A percentile compares a stretch with the other conserved stretches of the same genome.
Conservation (phyloP, 169 alveolate genomes). For the Plasmodium vivax region DNA sequence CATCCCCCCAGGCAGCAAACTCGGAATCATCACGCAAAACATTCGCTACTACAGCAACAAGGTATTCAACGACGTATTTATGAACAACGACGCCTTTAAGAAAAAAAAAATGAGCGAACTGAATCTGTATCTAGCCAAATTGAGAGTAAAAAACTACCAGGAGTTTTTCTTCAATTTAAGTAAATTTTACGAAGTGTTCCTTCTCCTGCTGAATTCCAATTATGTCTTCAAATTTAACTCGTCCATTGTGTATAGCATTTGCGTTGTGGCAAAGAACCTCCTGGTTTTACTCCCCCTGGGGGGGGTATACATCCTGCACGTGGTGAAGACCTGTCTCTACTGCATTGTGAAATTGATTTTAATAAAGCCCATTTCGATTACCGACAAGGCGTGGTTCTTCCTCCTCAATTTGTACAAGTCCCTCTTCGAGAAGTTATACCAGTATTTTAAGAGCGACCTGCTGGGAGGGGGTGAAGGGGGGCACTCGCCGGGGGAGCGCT, state of each 20-base stretch:
- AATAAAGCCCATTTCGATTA: constrained; percentile 26
- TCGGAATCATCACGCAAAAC: constrained; percentile 11
- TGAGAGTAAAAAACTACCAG: constrained; percentile 21
- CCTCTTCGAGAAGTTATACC: constrained; percentile 30
- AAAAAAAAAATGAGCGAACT: constrained; percentile 34
- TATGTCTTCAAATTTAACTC: constrained; percentile 38
- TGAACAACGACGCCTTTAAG: constrained; percentile 26
- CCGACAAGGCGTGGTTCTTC: constrained; percentile 59
- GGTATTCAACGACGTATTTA: constrained; percentile 30
- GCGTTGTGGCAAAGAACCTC: constrained; percentile 35
- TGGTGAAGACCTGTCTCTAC: constrained; percentile 26
- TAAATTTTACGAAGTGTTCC: constrained; percentile 45
- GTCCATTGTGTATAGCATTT: constrained; percentile 49
- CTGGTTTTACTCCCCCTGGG: constrained; percentile 8
- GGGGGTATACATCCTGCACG: constrained; percentile 34
- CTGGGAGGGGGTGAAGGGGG: not conserved
- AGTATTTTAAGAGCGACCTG: constrained; percentile 20
- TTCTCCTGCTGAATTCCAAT: constrained; percentile 22
- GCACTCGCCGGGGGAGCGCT: not conserved
- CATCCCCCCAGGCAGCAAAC: not conserved
- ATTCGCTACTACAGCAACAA: constrained; percentile 45
- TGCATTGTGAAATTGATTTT: constrained; percentile 33
- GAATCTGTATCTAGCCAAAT: constrained; percentile 42
- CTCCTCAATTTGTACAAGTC: constrained; percentile 22
- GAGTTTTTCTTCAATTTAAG: constrained; percentile 49